Base-by-base conservation (phyloP, 2,329 filamentous ascomycete genomes). In the Fusarium luffae region DNA sequence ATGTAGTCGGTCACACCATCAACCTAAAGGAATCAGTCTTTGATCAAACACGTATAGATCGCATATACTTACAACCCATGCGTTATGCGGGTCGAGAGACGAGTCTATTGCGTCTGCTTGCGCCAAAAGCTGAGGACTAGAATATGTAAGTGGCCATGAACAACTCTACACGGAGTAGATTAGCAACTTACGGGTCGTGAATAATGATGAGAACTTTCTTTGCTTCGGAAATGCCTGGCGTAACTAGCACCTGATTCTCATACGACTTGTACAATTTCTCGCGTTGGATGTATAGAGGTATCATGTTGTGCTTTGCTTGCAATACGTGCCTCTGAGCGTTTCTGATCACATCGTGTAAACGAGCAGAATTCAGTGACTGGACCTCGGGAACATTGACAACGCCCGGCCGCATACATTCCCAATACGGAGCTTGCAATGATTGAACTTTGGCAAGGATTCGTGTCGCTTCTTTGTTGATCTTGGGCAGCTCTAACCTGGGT, bases 221-320 rank as follows among this genome's bases (percentile, higher is more conserved):
- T 19, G 87, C 85, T 37, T 86, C 81, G 60, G 89, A 84, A 55
- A 96, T 89, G 46, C 90, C 87, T 2, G 90, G 88, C 77, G 93
- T 97, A 11, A 93, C 91, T 34, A 98, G 82, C 4, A 98, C 91
- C 78, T 97, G 93, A 70, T 97, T 92, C 74, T 95, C 90, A 74
- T 95, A 97, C 0, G 91, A 91, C 70, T 89, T 91, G 65, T 90
- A 92, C 1, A 96, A 82, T 3, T 85, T 83, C 43, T 92, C 88
- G 7, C 92, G 87, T 74, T 94, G 91, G 49, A 99, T 91, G 76
- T 90, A 92, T 4, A 99, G 83, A 12, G 92, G 90, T 2, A 91
- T 85, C 90, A 99, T 97, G 67, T 88, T 87, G 76, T 93, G 88
- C 59, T 90, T 90, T 52, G 92, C 86, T 62, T 89, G 90, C 14